Conservation (phyloP, 2,329 filamentous ascomycete species). For the Pseudogymnoascus sp. region DNA sequence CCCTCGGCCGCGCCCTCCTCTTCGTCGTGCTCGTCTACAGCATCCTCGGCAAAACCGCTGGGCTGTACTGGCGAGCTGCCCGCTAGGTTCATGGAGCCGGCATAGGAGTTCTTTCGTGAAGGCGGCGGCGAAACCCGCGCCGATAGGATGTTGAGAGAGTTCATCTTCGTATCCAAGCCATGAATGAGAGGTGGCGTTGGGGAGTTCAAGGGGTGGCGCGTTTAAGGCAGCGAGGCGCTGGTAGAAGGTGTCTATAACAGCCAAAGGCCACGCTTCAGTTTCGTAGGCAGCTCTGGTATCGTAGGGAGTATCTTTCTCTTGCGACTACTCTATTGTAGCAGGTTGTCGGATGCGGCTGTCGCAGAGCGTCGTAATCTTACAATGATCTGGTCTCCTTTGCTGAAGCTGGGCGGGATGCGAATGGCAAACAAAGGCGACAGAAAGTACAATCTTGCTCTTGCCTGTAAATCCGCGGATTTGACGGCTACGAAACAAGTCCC, state of each 20-base stretch:
- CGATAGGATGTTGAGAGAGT: conserved; percentile 91
- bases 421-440: background rate
- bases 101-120: conserved; percentile 55
- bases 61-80: background rate
- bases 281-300: background rate
- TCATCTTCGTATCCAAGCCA: conserved; percentile 68
- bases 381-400: background rate
- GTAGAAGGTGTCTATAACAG: background rate
- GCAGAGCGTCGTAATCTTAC: conserved; percentile 7
- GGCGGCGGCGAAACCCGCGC: conserved; percentile 65
- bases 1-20: conserved; percentile 29
- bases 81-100: conserved; percentile 27
- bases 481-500: conserved; percentile 1
- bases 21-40: conserved; percentile 34
- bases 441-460: conserved; percentile 1
- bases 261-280: background rate
- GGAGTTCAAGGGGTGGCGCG: background rate
- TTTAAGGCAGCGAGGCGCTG: background rate
- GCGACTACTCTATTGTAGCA: background rate
- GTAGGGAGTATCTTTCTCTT: background rate
- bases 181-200: conserved; percentile 22
- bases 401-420: background rate
- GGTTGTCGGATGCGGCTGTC: conserved; percentile 5
- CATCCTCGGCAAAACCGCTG: conserved; percentile 28
- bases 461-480: conserved; percentile 5